A percentile compares a stretch with the other conserved stretches of the same genome.
These are phyloP conservation scores for Talaromyces sp. DNA, from an alignment of 2,329 filamentous ascomycete species.

Conservation along the genomic window DNA sequence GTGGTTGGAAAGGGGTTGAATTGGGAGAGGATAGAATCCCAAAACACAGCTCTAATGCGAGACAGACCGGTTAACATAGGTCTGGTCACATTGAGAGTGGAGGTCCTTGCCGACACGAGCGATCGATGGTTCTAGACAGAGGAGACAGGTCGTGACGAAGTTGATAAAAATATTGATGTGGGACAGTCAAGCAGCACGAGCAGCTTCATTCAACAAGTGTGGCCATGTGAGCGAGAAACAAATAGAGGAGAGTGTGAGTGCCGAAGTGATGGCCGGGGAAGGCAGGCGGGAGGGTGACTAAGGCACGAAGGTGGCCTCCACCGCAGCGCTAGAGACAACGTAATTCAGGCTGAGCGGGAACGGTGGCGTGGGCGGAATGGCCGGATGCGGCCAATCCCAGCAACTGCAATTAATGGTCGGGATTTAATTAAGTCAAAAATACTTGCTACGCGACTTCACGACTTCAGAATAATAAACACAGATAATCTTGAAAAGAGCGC, in stretches of 20 bases:
- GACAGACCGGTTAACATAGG: not conserved
- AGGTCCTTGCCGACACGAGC: not conserved
- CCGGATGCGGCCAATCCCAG: constrained; percentile 19
- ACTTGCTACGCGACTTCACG: not conserved
- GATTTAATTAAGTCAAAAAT: not conserved
- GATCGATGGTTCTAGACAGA: not conserved
- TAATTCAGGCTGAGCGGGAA: constrained; percentile 24
- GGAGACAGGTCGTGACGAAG: not conserved
- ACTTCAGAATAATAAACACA: not conserved
- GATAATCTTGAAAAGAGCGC: not conserved
- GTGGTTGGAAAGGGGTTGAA: not conserved
- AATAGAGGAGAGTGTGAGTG: constrained; percentile 15
- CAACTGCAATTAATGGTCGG: not conserved
- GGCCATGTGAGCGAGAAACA: constrained; percentile 28
- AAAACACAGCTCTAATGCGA: constrained; percentile 1
- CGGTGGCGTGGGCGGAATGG: constrained; percentile 23
- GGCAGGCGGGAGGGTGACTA: not conserved
- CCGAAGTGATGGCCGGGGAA: not conserved
- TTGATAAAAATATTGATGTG: not conserved
- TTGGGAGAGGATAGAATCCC: not conserved
- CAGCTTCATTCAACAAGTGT: constrained; percentile 17
- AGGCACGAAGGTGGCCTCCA: constrained; percentile 15
- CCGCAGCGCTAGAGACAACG: constrained; percentile 9
- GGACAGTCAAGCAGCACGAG: not conserved
- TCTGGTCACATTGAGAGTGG: not conserved